A percentile compares a stretch with the other conserved stretches of the same genome.
phyloP scores from a whole-genome alignment of 306 rosid species.

The Prunus salicina region DNA sequence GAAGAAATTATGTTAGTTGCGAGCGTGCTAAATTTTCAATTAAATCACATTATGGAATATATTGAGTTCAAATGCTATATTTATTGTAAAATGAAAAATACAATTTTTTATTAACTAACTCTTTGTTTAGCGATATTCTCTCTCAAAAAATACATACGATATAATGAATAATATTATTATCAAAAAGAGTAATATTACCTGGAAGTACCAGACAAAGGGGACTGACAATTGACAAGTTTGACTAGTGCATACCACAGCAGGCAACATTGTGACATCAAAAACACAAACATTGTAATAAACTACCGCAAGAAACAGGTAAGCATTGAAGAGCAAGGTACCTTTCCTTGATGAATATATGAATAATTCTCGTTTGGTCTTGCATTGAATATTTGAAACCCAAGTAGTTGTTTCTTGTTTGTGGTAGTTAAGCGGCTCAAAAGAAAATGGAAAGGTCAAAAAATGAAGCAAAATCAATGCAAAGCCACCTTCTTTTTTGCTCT shows the following conservation, averaged over 20 bases:
- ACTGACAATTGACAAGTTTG: background rate
- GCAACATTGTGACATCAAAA: background rate
- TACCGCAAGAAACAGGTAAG: slow-evolving; percentile 5
- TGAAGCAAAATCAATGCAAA: background rate
- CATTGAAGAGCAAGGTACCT: background rate
- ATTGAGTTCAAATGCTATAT: no score
- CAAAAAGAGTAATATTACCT: background rate
- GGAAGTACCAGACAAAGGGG: background rate
- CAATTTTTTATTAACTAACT: fast-evolving
- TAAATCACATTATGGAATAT: no score
- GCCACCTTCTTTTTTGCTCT: slow-evolving; percentile 8
- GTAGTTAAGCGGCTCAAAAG: slow-evolving; percentile 33
- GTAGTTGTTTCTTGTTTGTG: slow-evolving; percentile 22
- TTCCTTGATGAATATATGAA: background rate
- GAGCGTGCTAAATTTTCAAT: no score
- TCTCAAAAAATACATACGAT: fast-evolving
- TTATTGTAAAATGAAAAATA: no score
- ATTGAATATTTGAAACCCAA: slow-evolving; percentile 11
- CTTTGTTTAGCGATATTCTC: no score
- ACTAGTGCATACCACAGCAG: background rate
- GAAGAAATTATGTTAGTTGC: no score
- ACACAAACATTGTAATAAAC: slow-evolving; percentile 3
- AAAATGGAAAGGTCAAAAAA: background rate
- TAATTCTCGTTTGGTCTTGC: background rate
- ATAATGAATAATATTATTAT: no score